Conservation (phyloP, 352 stramenopile genomes). For the Globisporangium ultimum region DNA sequence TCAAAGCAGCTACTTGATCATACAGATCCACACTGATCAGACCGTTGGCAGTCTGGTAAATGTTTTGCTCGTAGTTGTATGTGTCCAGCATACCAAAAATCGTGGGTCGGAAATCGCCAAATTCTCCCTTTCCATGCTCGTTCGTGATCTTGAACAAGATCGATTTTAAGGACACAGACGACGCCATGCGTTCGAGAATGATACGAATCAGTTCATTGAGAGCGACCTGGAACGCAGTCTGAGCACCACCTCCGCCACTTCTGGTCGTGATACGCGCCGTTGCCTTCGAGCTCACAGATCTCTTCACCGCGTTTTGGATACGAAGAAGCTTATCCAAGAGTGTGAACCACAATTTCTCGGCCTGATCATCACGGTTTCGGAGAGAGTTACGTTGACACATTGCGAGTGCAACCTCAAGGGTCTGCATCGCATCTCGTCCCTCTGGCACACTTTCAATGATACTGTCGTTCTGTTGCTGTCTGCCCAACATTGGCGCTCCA, state of each 20-base stretch:
- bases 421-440: constrained; percentile 83
- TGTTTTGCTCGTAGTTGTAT: constrained; percentile 90
- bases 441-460: constrained; percentile 82
- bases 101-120: constrained; percentile 93
- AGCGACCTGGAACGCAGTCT: constrained; percentile 86
- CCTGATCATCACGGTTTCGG: constrained; percentile 83
- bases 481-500: constrained; percentile 18
- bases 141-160: constrained; percentile 95
- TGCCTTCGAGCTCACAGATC: constrained; percentile 77
- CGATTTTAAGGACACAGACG: constrained; percentile 90
- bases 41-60: constrained; percentile 83
- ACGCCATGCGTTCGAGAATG: constrained; percentile 94
- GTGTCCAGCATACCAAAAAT: constrained; percentile 94
- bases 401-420: constrained; percentile 88
- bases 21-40: constrained; percentile 83
- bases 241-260: constrained; percentile 58
- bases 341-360: constrained; percentile 94
- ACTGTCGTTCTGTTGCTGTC: constrained; percentile 60
- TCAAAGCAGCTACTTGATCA: constrained; percentile 80
- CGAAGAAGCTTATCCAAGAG: constrained; percentile 92
- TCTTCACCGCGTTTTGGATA: constrained; percentile 90
- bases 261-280: constrained; percentile 56
- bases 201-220: constrained; percentile 92
- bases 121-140: constrained; percentile 90
- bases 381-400: constrained; percentile 93